A percentile compares a stretch with the other conserved stretches of the same genome.
Conservation (phyloP, 164 flowering plant genomes). For the Paratinospora sagittata region DNA sequence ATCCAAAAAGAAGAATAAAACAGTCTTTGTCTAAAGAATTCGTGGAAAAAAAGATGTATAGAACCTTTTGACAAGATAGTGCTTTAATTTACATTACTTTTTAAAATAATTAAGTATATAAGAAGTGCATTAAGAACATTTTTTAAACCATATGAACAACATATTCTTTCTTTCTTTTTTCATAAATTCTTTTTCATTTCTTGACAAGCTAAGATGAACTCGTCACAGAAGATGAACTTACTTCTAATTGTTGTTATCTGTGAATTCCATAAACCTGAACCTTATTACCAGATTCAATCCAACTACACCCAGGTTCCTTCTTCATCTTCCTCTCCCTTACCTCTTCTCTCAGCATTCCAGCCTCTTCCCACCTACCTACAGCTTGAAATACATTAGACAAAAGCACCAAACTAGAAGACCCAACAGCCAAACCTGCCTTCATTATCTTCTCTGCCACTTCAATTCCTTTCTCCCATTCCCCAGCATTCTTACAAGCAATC, state of each 20-base stretch:
- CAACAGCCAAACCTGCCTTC: not conserved
- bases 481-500: slow-evolving; percentile 20
- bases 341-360: slow-evolving; percentile 8
- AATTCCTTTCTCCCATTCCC: slow-evolving; percentile 15
- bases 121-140: too few relatives aligned
- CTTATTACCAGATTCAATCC: slow-evolving; percentile 19
- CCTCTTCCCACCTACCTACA: slow-evolving; percentile 22
- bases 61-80: too few relatives aligned
- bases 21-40: too few relatives aligned
- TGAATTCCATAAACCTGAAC: slow-evolving; percentile 7
- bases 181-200: too few relatives aligned
- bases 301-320: slow-evolving; percentile 27
- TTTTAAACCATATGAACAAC: too few relatives aligned
- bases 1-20: too few relatives aligned
- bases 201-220: too few relatives aligned
- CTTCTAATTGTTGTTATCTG: not conserved
- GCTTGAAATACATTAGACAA: slow-evolving; percentile 20
- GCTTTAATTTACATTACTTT: too few relatives aligned
- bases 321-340: slow-evolving; percentile 14
- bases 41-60: too few relatives aligned
- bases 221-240: not conserved
- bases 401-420: slow-evolving; percentile 9
- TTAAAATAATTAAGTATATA: too few relatives aligned
- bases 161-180: too few relatives aligned
- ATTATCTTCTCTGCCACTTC: slow-evolving; percentile 16